Evolutionary conservation across 108 stramenopile genomes (phyloP), one percentile per base, ranked within the genome.

Genomic region (Licmophora abbreviata): DNA sequence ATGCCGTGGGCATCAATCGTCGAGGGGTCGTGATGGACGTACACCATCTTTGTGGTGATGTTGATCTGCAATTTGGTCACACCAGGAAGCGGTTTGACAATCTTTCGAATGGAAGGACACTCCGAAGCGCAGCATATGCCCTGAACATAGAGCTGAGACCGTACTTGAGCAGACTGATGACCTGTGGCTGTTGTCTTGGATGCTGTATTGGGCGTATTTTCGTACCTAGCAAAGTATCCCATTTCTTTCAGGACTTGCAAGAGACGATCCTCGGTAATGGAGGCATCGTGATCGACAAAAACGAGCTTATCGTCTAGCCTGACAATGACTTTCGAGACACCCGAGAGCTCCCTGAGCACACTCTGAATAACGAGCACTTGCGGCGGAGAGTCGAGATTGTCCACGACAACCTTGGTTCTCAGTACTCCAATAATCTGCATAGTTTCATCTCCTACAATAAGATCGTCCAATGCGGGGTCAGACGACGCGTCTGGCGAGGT

Each of bases 111-210:
- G n/a, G 64, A 58, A 1, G 87, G 85, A 17, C 81, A 42, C 70
- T 93, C 92, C 4, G 73, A 64, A 11, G 85, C 73, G 65, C 92
- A 93, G 58, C 92, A 93, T 20, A 89, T 83, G 21, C 82, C 83
- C 31, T 69, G 56, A 0, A 85, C 81, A 54, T 60, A 56, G 20
- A 73, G 67, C 0, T 49, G 22, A 12, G 71, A 73, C 27, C 64
- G 64, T 0, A 69, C 66, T 41, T 51, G 9, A 14, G 11, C 34
- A 35, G n/a, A n/a, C n/a, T n/a, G n/a, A n/a, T n/a, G n/a, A n/a
- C n/a, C n/a, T 5, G 20, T 40, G 38, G 20, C 20, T 40, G 48
- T 50, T 29, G 29, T 50, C 48, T 28, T 50, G 7, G 38, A 15
- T 2, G 24, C 22, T 21, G 45, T 38, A 1, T 17, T 41, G 10